Evolutionary conservation across 2,329 filamentous ascomycete genomes (phyloP), one percentile per base, ranked within the genome.

Genomic region (Pseudogymnoascus sp.): DNA sequence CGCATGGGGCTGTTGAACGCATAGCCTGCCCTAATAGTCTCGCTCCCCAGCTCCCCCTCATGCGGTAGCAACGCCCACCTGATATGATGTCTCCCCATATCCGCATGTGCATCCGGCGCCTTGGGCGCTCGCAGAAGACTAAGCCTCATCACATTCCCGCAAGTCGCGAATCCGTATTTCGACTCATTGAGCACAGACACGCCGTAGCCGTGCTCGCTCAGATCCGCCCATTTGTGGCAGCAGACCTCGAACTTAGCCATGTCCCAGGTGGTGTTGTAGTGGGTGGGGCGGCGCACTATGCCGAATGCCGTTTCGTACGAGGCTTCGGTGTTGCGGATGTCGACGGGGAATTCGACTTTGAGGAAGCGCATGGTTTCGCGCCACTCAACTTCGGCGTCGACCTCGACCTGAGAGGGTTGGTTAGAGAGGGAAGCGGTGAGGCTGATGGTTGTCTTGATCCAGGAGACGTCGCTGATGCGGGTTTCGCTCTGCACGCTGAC

Each of bases 241-340:
- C 91, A 96, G 58, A 96, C 92, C 76, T 96, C 92, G 67, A 96
- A 96, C 69, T 96, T 96, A 69, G 92, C 92, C 91, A 95, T 95
- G 70, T 96, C 91, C 91, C 91, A 96, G 66, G 79, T 88, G 2
- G 94, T 99, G 76, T 99, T 99, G 81, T 96, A 97, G 75, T 99
- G 94, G 0, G 94, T 99, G 2, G 94, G 92, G 28, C 94, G 83
- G 66, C 84, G 84, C 63, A 94, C 86, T 66, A 96, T 84, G 66
- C 92, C 92, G 69, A 90, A 97, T 68, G 96, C 92, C 6, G 90
- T 95, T 74, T 99, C 94, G 72, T 99, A 99, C 10, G 85, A 89
- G 30, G 94, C 94, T 74, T 96, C 91, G 0, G 88, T 95, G 74
- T 92, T 96, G 66, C 85, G 83, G 64, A 97, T 81, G 68, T 95